Evolutionary conservation across 192 early-diverging fungal genomes (phyloP), one percentile per base, ranked within the genome.

Genomic region (Kappamyces sp.): DNA sequence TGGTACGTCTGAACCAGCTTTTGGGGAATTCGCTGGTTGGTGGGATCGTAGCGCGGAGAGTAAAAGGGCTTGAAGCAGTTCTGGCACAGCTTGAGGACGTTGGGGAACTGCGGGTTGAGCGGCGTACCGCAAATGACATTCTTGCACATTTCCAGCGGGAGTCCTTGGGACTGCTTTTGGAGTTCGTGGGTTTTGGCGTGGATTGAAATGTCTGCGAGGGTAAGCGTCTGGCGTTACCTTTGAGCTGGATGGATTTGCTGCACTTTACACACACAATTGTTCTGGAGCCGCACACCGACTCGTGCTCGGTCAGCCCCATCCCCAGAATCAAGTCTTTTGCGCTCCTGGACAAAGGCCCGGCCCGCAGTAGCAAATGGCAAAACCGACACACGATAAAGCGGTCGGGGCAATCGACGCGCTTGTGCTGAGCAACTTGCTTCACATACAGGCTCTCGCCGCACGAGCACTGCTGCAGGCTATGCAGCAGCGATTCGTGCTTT

Each of bases 1-100:
- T 91, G 88, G 65, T 90, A 80, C 41, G 75, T 70, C 6, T 75
- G 71, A 32, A 87, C 79, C 39, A 93, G 66, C 42, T 87, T 79
- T 58, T 84, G 83, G 6, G 86, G 65, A 37, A 92, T 71, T 69
- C 89, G 90, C 41, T 79, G 69, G 68, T 90, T 70, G 13, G 70
- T 76, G 10, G 87, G 90, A 49, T 96, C 93, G 46, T 86, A 82
- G 10, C 80, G 70, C 23, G 88, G 72, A 2, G 80, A 69, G 80
- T 88, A 96, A 51, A 88, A 89, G 0, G 89, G 90, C 1, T 83
- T 84, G 75, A 88, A 93, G 60, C 93, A 96, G 32, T 71, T 63
- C 34, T 74, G 65, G 64, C 93, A 96, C 51, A 92, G 66, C 0
- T 76, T 75, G 2, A 90, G 61, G 0, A 67, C 63, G 85, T 93